Base-by-base conservation (phyloP, 345 rosid species). In the Mallotus nudiflorus region DNA sequence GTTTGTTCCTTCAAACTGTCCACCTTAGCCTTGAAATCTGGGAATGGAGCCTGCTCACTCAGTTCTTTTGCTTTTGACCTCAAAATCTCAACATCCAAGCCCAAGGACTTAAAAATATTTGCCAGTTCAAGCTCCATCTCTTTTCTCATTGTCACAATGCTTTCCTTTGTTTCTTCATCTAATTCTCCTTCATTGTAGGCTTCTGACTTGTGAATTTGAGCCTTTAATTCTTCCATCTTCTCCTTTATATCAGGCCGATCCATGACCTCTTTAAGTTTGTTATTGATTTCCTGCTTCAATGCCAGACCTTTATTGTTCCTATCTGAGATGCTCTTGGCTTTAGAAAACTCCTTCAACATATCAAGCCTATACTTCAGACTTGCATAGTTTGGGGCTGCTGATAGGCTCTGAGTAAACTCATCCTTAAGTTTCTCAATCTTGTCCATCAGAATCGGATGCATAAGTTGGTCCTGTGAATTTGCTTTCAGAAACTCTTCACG, bases 301-400 rank as follows among this genome's bases (percentile, higher is more conserved):
- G 42, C 45, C 66, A 68, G 62, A 62, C 70, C 78, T 68, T 74
- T 74, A 45, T 35, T 66, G 71, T 75, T 77, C 83, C 68, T 73
- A 62, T 83, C 75, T 33, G 78, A 67, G 73, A 75, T 46, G 72
- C 72, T 75, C 84, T 89, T 82, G 77, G 88, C 87, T 81, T 76
- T 80, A 50, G 88, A 72, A 56, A 91, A 72, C 80, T 88, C 95
- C 74, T 79, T 81, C 78, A 91, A 82, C 95, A 83, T 86, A 80
- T 84, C 85, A 65, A 87, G 76, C 87, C 91, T 94, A 65, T 83
- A 77, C 73, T 82, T 84, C 69, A 94, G 81, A 79, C 71, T 87
- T 29, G 75, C 69, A 68, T 81, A 86, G 70, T 91, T 90, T 62
- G 96, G 87, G 4, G 96, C 92, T 0, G 76, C 76, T 45, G 82